Percentiles rank a stretch among this genome's conserved stretches.
These are phyloP conservation scores for Boletus subparvulus DNA, from an alignment of 768 basidiomycete species.

Conservation along the genomic window DNA sequence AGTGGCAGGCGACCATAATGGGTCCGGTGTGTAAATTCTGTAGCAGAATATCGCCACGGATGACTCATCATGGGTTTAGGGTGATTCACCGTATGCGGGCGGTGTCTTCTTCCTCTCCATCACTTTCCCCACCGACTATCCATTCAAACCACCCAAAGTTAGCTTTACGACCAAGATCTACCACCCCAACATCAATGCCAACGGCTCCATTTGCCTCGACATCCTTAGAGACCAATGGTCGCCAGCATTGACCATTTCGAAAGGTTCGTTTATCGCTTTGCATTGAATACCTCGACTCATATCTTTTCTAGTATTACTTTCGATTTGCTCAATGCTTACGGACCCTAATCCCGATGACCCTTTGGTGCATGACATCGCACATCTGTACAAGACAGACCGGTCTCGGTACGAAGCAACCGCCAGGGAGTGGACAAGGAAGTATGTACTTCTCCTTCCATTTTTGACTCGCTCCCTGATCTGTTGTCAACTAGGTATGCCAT, in stretches of 20 bases:
- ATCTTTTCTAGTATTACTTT: constrained; percentile 70
- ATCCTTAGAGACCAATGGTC: constrained; percentile 99
- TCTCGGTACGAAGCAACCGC: constrained; percentile 96
- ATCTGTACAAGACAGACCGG: constrained; percentile 99
- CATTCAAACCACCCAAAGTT: constrained; percentile 99
- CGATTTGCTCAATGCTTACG: constrained; percentile 99
- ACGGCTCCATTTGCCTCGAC: constrained; percentile 98
- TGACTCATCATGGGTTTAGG: constrained; percentile 48
- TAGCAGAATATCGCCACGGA: constrained; percentile 2
- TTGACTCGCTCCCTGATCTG: neutral
- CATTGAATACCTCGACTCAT: constrained; percentile 2
- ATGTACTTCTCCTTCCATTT: constrained; percentile 30
- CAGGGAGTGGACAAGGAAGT: constrained; percentile 99
- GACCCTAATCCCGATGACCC: constrained; percentile 99
- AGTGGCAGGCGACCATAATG: constrained; percentile 99
- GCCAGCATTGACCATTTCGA: constrained; percentile 97
- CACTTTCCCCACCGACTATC: constrained; percentile 95
- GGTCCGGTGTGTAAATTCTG: constrained; percentile 71
- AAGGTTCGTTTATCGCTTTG: constrained; percentile 58
- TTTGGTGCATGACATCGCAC: constrained; percentile 96
- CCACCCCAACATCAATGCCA: constrained; percentile 99
- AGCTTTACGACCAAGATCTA: constrained; percentile 99
- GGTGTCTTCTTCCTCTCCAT: constrained; percentile 99
- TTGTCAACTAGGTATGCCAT: constrained; percentile 45
- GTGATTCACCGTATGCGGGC: constrained; percentile 97